Conservation (phyloP, 768 basidiomycete species). For the Mycena chlorophos region DNA sequence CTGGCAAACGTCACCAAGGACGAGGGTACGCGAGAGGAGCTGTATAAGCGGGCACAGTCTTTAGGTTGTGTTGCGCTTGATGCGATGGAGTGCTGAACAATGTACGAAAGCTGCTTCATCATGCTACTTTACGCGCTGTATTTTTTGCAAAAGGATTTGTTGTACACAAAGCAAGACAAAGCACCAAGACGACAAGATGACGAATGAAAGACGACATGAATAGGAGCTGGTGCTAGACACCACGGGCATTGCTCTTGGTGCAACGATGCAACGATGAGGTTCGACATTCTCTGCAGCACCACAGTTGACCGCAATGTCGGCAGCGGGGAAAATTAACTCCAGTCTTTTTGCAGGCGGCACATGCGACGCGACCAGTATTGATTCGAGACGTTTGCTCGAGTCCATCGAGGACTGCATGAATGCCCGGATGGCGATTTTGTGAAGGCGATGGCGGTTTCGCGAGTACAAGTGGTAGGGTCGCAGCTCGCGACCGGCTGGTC, state of each 20-base stretch:
- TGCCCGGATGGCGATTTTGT: neutral
- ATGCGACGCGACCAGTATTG: constrained; percentile 15
- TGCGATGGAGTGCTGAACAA: constrained; percentile 28
- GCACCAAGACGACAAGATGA: neutral
- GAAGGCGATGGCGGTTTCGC: neutral
- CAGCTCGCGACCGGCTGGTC: no score
- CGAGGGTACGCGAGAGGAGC: constrained; percentile 45
- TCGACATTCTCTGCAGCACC: constrained; percentile 18
- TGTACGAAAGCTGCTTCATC: neutral
- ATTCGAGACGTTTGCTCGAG: constrained; percentile 16
- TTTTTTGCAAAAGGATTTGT: neutral
- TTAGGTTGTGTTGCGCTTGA: constrained; percentile 45
- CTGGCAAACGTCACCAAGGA: constrained; percentile 62
- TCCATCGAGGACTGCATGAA: constrained; percentile 9
- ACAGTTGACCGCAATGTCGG: constrained; percentile 9
- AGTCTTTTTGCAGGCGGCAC: constrained; percentile 9
- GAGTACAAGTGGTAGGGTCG: neutral
- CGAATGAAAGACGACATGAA: neutral
- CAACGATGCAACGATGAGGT: constrained; percentile 11
- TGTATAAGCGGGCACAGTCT: constrained; percentile 51
- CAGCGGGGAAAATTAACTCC: constrained; percentile 20
- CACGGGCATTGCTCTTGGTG: neutral
- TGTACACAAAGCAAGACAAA: neutral
- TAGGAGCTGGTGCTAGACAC: neutral
- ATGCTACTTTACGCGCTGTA: neutral